A percentile compares a stretch with the other conserved stretches of the same genome.
Conservation (phyloP, 2,329 filamentous ascomycete genomes). For the Tolypocladium amazonense region DNA sequence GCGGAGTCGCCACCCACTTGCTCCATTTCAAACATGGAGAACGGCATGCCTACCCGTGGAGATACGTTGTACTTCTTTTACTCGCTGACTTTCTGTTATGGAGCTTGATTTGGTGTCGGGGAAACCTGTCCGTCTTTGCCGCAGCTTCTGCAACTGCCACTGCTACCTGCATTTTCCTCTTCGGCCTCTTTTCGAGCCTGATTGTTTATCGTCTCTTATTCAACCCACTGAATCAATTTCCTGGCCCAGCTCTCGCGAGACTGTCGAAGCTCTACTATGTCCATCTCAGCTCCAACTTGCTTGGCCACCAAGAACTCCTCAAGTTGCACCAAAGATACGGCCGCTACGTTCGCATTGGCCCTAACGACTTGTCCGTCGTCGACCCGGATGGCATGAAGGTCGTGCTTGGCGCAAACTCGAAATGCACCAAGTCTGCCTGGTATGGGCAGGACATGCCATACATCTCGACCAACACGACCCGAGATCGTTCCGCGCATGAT, state of each 20-base stretch:
- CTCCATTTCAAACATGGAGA: not conserved
- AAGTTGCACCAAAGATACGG: conserved; percentile 1
- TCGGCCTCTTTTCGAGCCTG: not conserved
- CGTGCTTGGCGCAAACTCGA: not conserved
- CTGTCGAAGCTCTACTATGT: conserved; percentile 2
- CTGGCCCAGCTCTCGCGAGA: conserved; percentile 1
- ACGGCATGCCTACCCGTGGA: not conserved
- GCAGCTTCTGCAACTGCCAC: not conserved
- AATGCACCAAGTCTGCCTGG: conserved; percentile 1
- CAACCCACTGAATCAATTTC: conserved; percentile 1
- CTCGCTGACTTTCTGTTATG: not conserved
- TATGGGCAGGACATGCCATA: not conserved
- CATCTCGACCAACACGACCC: conserved; percentile 1
- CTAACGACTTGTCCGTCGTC: not conserved
- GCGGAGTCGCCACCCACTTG: not conserved
- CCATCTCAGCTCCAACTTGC: not conserved
- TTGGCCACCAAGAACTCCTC: not conserved
- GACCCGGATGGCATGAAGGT: conserved; percentile 1
- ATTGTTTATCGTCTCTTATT: conserved; percentile 1
- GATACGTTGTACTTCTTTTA: not conserved
- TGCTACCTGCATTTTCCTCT: not conserved
- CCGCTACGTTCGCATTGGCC: conserved; percentile 2
- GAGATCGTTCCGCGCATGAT: not conserved
- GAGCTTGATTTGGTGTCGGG: not conserved
- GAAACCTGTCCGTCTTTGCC: not conserved